Conservation (phyloP, 768 basidiomycete species). For the Leccinum aurantiacum region DNA sequence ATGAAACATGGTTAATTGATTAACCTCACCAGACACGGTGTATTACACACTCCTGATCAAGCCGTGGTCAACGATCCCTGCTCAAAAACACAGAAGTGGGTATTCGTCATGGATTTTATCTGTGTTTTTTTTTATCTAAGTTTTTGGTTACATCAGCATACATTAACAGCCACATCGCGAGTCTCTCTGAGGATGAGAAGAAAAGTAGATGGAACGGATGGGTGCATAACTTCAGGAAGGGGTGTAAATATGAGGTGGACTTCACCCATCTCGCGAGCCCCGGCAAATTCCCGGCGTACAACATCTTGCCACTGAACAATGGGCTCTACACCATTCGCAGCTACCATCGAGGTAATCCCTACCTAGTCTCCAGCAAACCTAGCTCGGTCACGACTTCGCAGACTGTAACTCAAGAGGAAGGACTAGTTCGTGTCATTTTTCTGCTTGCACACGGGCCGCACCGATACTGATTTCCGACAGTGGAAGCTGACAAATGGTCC, state of each 20-base stretch:
- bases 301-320: neutral
- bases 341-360: constrained; percentile 1
- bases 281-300: neutral
- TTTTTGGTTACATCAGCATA: neutral
- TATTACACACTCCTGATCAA: neutral
- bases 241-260: neutral
- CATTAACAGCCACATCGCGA: constrained; percentile 1
- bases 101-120: neutral
- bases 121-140: too few species aligned
- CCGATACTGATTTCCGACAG: neutral
- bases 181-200: neutral
- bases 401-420: neutral
- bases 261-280: neutral
- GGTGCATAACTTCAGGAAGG: neutral
- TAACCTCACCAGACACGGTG: neutral
- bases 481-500: neutral
- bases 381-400: neutral
- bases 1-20: neutral
- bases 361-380: neutral
- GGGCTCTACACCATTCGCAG: constrained; percentile 4
- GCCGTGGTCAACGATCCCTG: neutral
- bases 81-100: neutral
- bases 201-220: neutral
- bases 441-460: too few species aligned
- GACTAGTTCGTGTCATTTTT: neutral